Percentiles rank a stretch among this genome's conserved stretches.
These are phyloP conservation scores for Mariannaea sp. DNA, from an alignment of 2,329 filamentous ascomycete species.

Conservation along the genomic window DNA sequence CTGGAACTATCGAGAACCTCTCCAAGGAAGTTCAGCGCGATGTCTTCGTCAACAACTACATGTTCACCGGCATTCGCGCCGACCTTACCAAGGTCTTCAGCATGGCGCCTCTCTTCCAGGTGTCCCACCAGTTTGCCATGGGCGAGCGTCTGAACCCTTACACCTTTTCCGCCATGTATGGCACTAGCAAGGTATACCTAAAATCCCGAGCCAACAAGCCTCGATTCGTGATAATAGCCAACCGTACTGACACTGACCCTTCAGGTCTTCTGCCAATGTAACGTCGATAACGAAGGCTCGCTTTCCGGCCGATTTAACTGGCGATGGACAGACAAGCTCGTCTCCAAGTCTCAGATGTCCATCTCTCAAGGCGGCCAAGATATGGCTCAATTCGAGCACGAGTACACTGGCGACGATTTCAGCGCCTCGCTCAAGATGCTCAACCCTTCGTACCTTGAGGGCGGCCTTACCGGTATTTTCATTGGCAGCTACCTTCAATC, in stretches of 20 bases:
- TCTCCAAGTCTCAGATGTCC: conserved; percentile 87
- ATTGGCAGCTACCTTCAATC: conserved; percentile 96
- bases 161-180: conserved; percentile 91
- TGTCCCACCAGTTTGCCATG: conserved; percentile 95
- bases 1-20: conserved; percentile 88
- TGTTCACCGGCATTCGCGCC: conserved; percentile 94
- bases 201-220: not conserved
- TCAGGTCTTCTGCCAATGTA: conserved; percentile 94
- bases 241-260: conserved; percentile 25
- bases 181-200: conserved; percentile 81
- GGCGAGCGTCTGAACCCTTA: conserved; percentile 93
- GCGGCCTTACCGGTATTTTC: conserved; percentile 90
- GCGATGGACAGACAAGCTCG: conserved; percentile 78
- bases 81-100: conserved; percentile 97
- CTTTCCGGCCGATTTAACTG: conserved; percentile 92
- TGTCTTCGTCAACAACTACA: conserved; percentile 94
- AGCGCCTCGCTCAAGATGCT: conserved; percentile 90
- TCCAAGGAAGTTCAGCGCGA: conserved; percentile 93
- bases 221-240: conserved; percentile 14
- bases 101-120: conserved; percentile 91
- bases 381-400: conserved; percentile 92
- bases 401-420: conserved; percentile 93
- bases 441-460: conserved; percentile 93
- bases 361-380: conserved; percentile 80
- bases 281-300: conserved; percentile 88